A percentile compares a stretch with the other conserved stretches of the same genome.
Evolutionary conservation across 192 early-diverging fungal species (phyloP).

Genomic region (Polychytrium aggregatum): DNA sequence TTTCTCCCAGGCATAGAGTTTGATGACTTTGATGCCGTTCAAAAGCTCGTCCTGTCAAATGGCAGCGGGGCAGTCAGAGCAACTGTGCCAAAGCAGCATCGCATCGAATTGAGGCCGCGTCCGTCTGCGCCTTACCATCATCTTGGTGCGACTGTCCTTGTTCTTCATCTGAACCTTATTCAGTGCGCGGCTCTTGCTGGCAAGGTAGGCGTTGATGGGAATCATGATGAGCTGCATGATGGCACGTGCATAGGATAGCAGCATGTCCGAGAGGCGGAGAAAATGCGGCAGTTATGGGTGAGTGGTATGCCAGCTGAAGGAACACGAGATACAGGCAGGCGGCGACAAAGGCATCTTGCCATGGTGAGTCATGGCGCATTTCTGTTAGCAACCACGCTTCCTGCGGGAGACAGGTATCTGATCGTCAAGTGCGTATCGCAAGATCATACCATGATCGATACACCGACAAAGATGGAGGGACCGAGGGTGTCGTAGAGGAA

Average conservation of each 20-base stretch:
- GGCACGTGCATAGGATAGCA: not conserved
- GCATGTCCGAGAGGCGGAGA: no score
- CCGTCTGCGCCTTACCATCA: slow-evolving; percentile 39
- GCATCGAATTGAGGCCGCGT: not conserved
- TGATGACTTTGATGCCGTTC: slow-evolving; percentile 90
- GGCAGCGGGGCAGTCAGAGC: not conserved
- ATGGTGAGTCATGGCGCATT: no score
- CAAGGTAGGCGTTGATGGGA: slow-evolving; percentile 62
- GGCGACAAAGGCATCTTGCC: not conserved
- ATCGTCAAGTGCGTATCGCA: no score
- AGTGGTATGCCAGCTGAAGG: no score
- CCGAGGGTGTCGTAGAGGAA: slow-evolving; percentile 76
- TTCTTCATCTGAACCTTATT: slow-evolving; percentile 78
- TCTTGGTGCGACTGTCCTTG: slow-evolving; percentile 61
- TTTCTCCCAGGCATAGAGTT: slow-evolving; percentile 88
- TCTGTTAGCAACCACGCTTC: no score
- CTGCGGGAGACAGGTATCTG: no score
- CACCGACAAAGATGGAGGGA: slow-evolving; percentile 71
- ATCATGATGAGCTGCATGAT: slow-evolving; percentile 53
- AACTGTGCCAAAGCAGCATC: not conserved
- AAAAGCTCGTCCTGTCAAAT: slow-evolving; percentile 55
- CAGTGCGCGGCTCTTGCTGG: slow-evolving; percentile 49
- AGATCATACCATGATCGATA: slow-evolving; percentile 60
- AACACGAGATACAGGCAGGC: not conserved
- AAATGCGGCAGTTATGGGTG: no score